phyloP scores from a whole-genome alignment of 1,284 basidiomycete species.

The Schizophyllum commune region DNA sequence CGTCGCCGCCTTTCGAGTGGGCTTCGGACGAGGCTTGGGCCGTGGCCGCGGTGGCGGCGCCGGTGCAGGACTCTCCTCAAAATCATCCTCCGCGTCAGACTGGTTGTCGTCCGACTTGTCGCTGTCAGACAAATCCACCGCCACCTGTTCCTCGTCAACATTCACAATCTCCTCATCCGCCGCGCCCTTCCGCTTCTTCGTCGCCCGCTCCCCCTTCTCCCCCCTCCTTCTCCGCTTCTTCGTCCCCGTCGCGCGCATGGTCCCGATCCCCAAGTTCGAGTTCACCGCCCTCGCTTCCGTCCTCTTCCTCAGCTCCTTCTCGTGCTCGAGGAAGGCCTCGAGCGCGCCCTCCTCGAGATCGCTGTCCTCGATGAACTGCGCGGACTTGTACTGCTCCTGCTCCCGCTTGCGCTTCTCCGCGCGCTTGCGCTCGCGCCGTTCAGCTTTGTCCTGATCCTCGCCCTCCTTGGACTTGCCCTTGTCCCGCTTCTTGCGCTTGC shows the following conservation, averaged over 20 bases:
- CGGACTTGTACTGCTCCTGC: conserved; percentile 73
- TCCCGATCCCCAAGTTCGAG: conserved; percentile 22
- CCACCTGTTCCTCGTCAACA: neutral
- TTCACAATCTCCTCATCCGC: neutral
- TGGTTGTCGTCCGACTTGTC: neutral
- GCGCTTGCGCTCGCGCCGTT: neutral
- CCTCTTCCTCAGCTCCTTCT: conserved; percentile 42
- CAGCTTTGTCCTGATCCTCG: neutral
- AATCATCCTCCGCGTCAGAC: neutral
- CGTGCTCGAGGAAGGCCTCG: conserved; percentile 73
- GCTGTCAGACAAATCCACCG: neutral
- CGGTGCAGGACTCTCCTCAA: neutral
- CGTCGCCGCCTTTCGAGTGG: neutral
- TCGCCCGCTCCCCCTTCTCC: conserved; percentile 17
- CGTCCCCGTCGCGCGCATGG: conserved; percentile 60
- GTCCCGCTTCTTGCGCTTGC: conserved; percentile 46
- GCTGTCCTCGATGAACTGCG: conserved; percentile 86
- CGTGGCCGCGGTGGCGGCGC: neutral
- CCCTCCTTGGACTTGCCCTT: conserved; percentile 56
- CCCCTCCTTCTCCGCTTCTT: conserved; percentile 53
- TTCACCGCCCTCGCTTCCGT: conserved; percentile 12
- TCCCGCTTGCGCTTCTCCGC: conserved; percentile 29
- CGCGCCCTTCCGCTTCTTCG: conserved; percentile 8
- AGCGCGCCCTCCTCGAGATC: conserved; percentile 74
- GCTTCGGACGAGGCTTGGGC: neutral